Conservation (phyloP, 2,329 filamentous ascomycete species). For the Ophiocordyceps sinensis region DNA sequence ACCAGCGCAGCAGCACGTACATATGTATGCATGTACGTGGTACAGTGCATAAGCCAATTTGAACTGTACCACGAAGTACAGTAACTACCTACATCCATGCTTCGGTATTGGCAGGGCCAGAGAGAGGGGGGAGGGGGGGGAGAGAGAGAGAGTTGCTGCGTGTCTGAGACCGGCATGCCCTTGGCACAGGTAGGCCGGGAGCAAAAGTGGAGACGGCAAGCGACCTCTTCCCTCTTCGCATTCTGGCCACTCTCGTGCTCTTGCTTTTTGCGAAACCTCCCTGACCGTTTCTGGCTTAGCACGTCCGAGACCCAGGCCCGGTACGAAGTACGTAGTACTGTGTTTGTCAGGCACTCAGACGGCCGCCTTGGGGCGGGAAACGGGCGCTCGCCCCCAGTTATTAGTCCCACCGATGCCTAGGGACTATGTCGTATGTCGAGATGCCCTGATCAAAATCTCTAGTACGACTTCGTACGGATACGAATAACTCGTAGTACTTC, state of each 20-base stretch:
- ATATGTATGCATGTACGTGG: no score
- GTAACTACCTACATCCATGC: no score
- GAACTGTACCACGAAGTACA: no score
- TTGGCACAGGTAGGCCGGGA: background rate
- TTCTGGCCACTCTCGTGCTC: background rate
- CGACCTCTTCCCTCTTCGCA: background rate
- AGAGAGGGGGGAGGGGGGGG: background rate
- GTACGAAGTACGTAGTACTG: background rate
- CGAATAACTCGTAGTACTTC: no score
- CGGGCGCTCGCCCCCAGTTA: conserved; percentile 2
- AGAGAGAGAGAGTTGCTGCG: background rate
- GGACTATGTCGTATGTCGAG: no score
- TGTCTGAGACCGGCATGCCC: conserved; percentile 1
- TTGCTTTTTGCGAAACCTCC: background rate
- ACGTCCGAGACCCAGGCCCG: conserved; percentile 7
- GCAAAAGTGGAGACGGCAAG: background rate
- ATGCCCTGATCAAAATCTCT: no score
- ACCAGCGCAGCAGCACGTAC: no score
- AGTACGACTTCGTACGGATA: no score
- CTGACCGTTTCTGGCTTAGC: conserved; percentile 4
- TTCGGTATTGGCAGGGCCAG: no score
- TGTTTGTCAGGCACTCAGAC: no score
- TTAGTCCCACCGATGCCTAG: no score
- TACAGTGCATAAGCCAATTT: no score
- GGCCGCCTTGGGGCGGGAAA: background rate